These are phyloP conservation scores for Pleurotus salmoneostramineus DNA, from an alignment of 768 basidiomycete genomes.

Conservation along the genomic window DNA sequence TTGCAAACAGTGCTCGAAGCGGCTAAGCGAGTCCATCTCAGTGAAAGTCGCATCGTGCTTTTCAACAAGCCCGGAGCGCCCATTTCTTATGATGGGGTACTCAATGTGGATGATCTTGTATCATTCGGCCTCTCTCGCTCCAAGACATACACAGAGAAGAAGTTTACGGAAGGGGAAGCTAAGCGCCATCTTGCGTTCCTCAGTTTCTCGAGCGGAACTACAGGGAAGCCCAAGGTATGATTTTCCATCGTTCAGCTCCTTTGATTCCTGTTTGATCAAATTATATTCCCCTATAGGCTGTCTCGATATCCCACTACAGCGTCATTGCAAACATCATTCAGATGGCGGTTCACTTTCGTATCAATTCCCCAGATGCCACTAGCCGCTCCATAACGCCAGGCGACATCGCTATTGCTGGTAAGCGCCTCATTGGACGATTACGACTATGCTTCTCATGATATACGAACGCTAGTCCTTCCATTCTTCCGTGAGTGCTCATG, in stretches of 20 bases:
- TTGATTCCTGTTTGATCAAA: background rate
- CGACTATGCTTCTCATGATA: background rate
- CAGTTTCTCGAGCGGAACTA: slow-evolving; percentile 74
- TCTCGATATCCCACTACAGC: slow-evolving; percentile 61
- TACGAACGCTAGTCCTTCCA: slow-evolving; percentile 41
- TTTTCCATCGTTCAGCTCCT: background rate
- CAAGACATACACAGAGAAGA: slow-evolving; percentile 39
- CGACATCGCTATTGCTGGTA: slow-evolving; percentile 58
- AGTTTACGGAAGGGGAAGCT: slow-evolving; percentile 52
- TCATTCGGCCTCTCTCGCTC: slow-evolving; percentile 30
- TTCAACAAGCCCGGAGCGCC: slow-evolving; percentile 20
- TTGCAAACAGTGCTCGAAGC: slow-evolving; percentile 42
- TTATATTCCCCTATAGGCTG: slow-evolving; percentile 38
- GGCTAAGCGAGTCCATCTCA: slow-evolving; percentile 32
- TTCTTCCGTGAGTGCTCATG: slow-evolving; percentile 47
- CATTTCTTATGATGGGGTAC: slow-evolving; percentile 7
- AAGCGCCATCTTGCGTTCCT: slow-evolving; percentile 62
- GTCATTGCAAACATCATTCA: slow-evolving; percentile 66
- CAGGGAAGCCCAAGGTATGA: slow-evolving; percentile 38
- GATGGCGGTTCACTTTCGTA: slow-evolving; percentile 45
- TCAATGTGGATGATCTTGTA: slow-evolving; percentile 45
- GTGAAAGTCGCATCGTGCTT: slow-evolving; percentile 38
- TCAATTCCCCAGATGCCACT: slow-evolving; percentile 16
- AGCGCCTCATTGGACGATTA: slow-evolving; percentile 14
- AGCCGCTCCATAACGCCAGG: slow-evolving; percentile 33